Evolutionary conservation across 2,329 filamentous ascomycete species (phyloP).

Genomic region (Trichoderma atrobrunneum): DNA sequence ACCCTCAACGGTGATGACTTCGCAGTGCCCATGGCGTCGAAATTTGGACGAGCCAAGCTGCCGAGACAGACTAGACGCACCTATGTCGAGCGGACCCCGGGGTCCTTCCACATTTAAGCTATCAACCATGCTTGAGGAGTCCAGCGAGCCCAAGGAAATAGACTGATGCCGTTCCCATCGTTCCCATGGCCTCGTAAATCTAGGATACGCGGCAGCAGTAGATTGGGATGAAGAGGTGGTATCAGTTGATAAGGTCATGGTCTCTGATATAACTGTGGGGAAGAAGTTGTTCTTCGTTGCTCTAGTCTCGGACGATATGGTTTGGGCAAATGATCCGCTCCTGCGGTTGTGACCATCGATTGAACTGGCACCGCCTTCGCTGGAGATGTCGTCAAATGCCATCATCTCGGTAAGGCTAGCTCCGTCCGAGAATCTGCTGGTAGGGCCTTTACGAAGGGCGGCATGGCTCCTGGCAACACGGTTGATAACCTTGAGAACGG

Average conservation of each 20-base stretch:
- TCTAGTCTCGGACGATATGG: constrained; percentile 40
- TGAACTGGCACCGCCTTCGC: constrained; percentile 57
- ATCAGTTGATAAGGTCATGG: constrained; percentile 42
- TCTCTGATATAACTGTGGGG: constrained; percentile 42
- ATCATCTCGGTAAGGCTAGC: constrained; percentile 43
- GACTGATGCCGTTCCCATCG: constrained; percentile 54
- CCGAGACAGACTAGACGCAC: constrained; percentile 50
- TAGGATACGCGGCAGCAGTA: constrained; percentile 32
- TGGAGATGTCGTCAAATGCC: constrained; percentile 54
- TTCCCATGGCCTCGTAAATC: constrained; percentile 48
- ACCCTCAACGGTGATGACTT: constrained; percentile 60
- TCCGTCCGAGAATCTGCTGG: constrained; percentile 50
- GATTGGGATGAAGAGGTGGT: constrained; percentile 49
- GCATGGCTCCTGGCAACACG: constrained; percentile 67
- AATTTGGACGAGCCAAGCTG: constrained; percentile 58
- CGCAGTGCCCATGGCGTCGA: constrained; percentile 59
- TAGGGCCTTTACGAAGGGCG: constrained; percentile 40
- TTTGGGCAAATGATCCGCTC: constrained; percentile 49
- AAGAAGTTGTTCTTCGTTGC: constrained; percentile 38
- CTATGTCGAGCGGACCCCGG: constrained; percentile 45
- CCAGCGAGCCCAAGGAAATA: constrained; percentile 48
- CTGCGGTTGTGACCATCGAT: constrained; percentile 49
- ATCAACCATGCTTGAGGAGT: constrained; percentile 47
- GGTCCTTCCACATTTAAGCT: constrained; percentile 42
- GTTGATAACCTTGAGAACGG: constrained; percentile 72